Evolutionary conservation across 176 grass and related monocot species (phyloP), one percentile per base, ranked within the genome.

Genomic region (Aegilops umbellulata): DNA sequence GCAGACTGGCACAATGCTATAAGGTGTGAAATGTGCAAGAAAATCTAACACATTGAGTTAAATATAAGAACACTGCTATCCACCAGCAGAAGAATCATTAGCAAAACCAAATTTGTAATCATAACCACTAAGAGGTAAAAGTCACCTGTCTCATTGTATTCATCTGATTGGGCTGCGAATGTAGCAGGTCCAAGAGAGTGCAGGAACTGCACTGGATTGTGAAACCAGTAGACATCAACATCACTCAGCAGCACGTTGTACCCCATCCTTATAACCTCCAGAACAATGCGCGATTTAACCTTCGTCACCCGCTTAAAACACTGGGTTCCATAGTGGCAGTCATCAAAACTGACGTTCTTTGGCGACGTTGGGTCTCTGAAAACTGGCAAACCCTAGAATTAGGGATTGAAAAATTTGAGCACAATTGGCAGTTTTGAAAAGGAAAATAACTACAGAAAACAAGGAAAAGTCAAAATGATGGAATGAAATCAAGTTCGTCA

Each of bases 281-380:
- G 69, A 86, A 98, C 96, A 68, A 91, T 91, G 23, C 90, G 79
- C 25, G 96, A 98, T 86, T 98, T 98, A 42, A 95, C 88, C 87
- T 98, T 98, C 0, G 96, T 98, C 77, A 98, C 93, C 61, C 87
- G 88, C 72, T 94, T 88, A 80, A 98, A 98, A 79, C 96, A 98
- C 70, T 91, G 69, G 1, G 92, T 98, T 25, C 96, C 96, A 82
- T 88, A 98, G 86, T 98, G 96, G 65, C 96, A 98, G 22, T 92
- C 65, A 58, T 95, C 90, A 7, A 94, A 91, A 74, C 86, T 94
- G 78, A 94, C 88, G 71, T 98, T 92, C 17, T 83, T 91, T 38
- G 93, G 93, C 41, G 90, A 81, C 4, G 69, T 16, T 83, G 81
- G 27, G 47, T 94, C 84, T 89, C 57, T 95, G 90, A 92, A 95